phyloP scores from a whole-genome alignment of 768 basidiomycete genomes.

The Multifurca ochricompacta region DNA sequence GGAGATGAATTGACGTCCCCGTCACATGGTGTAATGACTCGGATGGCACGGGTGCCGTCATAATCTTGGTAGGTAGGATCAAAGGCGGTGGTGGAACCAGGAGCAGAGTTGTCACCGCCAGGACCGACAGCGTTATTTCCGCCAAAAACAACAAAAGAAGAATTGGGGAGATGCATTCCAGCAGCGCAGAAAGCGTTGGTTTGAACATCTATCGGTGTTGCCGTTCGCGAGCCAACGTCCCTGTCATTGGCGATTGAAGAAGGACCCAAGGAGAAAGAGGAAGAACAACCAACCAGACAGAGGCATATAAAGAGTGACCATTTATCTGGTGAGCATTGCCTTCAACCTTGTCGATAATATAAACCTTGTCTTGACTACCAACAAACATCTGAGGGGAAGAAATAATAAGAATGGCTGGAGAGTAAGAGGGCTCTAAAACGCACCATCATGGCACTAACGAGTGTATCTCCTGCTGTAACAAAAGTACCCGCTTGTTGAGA shows the following conservation, averaged over 20 bases:
- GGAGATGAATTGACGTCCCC: conserved; percentile 37
- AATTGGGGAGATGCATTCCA: conserved; percentile 76
- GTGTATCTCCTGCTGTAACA: conserved; percentile 31
- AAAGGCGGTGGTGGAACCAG: conserved; percentile 36
- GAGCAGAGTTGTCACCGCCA: conserved; percentile 50
- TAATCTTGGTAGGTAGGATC: conserved; percentile 70
- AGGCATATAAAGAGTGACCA: conserved; percentile 68
- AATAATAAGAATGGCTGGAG: background rate
- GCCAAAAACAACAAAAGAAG: conserved; percentile 66
- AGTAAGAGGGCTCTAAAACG: conserved; percentile 16
- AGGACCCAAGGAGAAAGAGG: background rate
- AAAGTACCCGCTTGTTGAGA: conserved; percentile 26
- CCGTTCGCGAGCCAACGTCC: conserved; percentile 54
- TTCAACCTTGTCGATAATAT: conserved; percentile 89
- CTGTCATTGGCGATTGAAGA: conserved; percentile 26
- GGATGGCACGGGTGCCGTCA: conserved; percentile 73
- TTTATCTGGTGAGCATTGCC: conserved; percentile 58
- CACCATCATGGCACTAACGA: conserved; percentile 50
- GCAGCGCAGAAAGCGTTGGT: conserved; percentile 80
- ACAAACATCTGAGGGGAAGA: conserved; percentile 85
- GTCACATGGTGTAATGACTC: conserved; percentile 72
- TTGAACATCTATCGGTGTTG: conserved; percentile 58
- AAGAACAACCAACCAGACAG: conserved; percentile 45
- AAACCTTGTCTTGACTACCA: conserved; percentile 72
- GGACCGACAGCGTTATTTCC: conserved; percentile 70